Base-by-base conservation (phyloP, 192 early-diverging fungal genomes). In the Coemansia sp. region DNA sequence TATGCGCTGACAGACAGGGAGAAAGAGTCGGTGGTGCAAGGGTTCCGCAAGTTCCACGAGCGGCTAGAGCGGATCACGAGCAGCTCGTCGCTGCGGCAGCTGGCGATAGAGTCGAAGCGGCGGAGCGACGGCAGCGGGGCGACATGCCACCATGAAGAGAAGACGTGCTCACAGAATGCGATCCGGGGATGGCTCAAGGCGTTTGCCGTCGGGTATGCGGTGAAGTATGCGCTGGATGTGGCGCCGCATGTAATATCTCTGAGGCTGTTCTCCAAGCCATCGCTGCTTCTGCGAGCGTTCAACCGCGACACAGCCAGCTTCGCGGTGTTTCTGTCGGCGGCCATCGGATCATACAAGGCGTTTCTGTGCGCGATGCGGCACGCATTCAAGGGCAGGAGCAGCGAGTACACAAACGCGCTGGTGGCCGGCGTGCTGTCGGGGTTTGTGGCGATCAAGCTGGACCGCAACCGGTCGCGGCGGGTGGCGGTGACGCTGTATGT, bases 51-150 rank as follows among this genome's bases (percentile, higher is more conserved):
- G 37, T 87, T 90, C 69, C 85, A 88, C 64, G 74, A 85, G 59
- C 83, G 79, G n/a, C 74, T 90, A n/a, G 76, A 84, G 57, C 79
- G 87, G 34, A 69, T 87, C n/a, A 85, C 77, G 72, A 86, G 84
- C 84, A 82, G 66, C 22, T 25, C 60, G 23, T 65, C 63, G 3
- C 57, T 72, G 50, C 57, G 61, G 27, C 65, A 50, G 23, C 64
- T 80, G 55, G 73, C 80, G 0, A 65, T 70, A 36, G 67, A 73
- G 56, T 73, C 74, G 8, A 65, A 72, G 53, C 69, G 65, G 25
- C 31, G 50, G 2, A 58, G 52, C 27, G 33, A 37, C 2, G 50
- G 44, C 10, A n/a, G 28, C 34, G 10, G 36, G 57, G 7, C 54
- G 17, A 54, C 52, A 11, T 90, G 88, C 55, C 73, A 82, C 34